Evolutionary conservation across 2,329 filamentous ascomycete species (phyloP).

Genomic region (Hypoxylon sp.): DNA sequence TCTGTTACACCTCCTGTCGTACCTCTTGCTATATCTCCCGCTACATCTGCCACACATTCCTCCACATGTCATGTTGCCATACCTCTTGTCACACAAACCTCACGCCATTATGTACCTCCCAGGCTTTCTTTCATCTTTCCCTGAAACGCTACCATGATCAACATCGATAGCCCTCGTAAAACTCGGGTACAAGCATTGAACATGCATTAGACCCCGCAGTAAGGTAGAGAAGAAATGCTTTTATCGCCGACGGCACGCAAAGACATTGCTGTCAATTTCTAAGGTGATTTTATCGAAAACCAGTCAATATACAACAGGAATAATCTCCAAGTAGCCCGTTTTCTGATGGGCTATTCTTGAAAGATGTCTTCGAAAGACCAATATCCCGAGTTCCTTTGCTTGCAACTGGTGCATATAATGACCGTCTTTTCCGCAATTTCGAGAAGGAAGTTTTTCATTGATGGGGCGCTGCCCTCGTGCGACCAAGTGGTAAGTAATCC

Average conservation of each 20-base stretch:
- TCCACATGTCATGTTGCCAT: too few relatives aligned
- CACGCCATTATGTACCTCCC: too few relatives aligned
- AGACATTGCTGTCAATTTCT: constrained; percentile 1
- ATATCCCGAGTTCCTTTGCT: constrained; percentile 43
- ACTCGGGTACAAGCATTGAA: not conserved
- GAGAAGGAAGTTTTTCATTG: constrained; percentile 43
- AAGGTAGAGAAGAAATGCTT: too few relatives aligned
- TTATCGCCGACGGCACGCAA: not conserved
- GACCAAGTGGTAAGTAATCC: constrained; percentile 43
- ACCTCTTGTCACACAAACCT: too few relatives aligned
- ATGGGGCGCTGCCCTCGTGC: constrained; percentile 23
- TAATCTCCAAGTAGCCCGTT: not conserved
- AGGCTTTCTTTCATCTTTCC: too few relatives aligned
- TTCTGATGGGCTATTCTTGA: constrained; percentile 20
- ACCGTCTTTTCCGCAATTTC: constrained; percentile 46
- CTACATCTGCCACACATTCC: too few relatives aligned
- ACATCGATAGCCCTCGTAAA: not conserved
- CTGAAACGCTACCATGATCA: too few relatives aligned
- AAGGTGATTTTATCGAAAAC: not conserved
- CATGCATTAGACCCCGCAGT: not conserved
- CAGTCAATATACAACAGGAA: not conserved
- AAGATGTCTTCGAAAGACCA: constrained; percentile 42
- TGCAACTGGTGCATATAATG: constrained; percentile 44
- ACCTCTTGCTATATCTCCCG: too few relatives aligned
- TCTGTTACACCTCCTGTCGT: too few relatives aligned